Evolutionary conservation across 2,329 filamentous ascomycete genomes (phyloP).

Genomic region (Calonectria pseudoreteaudii): DNA sequence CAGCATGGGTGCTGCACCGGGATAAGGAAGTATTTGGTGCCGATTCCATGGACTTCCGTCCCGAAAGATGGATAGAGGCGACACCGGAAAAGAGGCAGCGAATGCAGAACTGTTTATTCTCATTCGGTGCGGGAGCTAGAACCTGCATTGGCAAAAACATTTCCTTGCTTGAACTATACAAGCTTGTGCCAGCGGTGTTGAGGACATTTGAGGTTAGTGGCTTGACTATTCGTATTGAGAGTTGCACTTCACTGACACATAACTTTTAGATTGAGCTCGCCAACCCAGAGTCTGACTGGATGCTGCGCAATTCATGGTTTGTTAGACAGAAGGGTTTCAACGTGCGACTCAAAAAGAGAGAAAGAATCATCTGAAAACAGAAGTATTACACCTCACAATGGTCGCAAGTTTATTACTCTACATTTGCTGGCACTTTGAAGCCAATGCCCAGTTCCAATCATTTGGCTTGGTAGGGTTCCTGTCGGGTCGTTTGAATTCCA

Average conservation of each 20-base stretch:
- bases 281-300: neutral
- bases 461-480: neutral
- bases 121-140: neutral
- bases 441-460: no score
- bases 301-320: neutral
- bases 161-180: neutral
- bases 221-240: neutral
- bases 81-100: neutral
- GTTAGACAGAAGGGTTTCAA: neutral
- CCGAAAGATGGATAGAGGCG: neutral
- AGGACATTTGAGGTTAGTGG: neutral
- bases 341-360: neutral
- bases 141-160: neutral
- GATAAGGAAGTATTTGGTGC: neutral
- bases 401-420: neutral
- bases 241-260: neutral
- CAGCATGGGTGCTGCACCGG: neutral
- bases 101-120: neutral
- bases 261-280: neutral
- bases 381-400: neutral
- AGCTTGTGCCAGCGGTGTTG: neutral
- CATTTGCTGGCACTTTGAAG: neutral
- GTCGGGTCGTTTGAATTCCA: neutral
- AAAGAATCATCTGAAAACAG: neutral
- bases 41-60: neutral